Base-by-base conservation (phyloP, 2,329 filamentous ascomycete species). In the Aspergillus niger region DNA sequence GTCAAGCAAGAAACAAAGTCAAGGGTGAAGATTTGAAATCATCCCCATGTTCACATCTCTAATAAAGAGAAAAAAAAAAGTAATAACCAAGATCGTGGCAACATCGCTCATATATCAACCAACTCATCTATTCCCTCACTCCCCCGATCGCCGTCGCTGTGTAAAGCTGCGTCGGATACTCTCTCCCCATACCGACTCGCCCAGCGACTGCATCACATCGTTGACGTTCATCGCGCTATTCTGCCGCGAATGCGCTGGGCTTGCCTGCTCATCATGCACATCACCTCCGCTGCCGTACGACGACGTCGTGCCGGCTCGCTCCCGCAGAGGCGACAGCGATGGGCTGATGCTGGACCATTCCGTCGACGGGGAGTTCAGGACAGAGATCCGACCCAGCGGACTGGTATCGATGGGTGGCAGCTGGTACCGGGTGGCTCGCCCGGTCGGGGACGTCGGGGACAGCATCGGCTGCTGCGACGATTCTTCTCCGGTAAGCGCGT, bases 181-280 rank as follows among this genome's bases (percentile, higher is more conserved):
- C 78, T 96, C 91, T 55, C 94, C 91, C 94, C 94, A 98, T 15
- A 91, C 89, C 17, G 91, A 95, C 70, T 94, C 91, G 70, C 95
- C 91, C 57, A 98, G 83, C 72, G 95, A 90, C 67, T 92, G 88
- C 74, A 93, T 86, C 67, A 96, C 90, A 69, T 92, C 89, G 51
- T 88, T 85, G 53, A 89, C 88, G 70, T 87, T 91, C 59, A 93
- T 88, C 5, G 83, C 82, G 74, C 89, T 92, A 57, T 85, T 86
- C 24, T 87, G 85, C 47, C 89, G 80, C 67, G 85, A 71, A 82
- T 85, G 68, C 76, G 77, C 56, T 60, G 70, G n/a, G 56, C 65
- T 26, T 32, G 64, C 22, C 30, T 63, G 52, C 5, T 62, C 65
- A 13, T 63, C 62, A 22, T 58, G 57, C 51, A 55, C 24, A 47